Conservation (phyloP, 768 basidiomycete genomes). For the Solioccasus polychromus region DNA sequence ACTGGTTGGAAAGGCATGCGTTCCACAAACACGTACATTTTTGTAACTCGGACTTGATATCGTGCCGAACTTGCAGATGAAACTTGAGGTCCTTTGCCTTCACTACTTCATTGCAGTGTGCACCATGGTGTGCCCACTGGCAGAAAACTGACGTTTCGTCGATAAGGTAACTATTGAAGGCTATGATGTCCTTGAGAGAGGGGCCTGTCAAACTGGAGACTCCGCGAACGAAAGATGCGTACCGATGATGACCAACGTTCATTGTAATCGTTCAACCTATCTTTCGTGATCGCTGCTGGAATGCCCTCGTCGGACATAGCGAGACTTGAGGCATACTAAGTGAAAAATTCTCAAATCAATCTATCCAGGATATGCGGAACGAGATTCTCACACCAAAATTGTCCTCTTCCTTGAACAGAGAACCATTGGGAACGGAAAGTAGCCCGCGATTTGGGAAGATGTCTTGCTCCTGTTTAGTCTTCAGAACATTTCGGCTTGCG, state of each 20-base stretch:
- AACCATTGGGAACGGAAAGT: no score
- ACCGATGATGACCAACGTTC: constrained; percentile 2
- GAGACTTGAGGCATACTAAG: no score
- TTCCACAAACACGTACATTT: constrained; percentile 10
- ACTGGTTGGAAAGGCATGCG: background rate
- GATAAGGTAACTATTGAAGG: constrained; percentile 1
- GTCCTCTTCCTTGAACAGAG: background rate
- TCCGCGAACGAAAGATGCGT: background rate
- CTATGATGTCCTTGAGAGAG: constrained; percentile 2
- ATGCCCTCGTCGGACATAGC: background rate
- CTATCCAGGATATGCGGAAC: no score
- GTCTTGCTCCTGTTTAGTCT: background rate
- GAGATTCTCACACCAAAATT: background rate
- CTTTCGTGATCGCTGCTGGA: background rate
- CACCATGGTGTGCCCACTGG: background rate
- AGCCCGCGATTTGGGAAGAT: no score
- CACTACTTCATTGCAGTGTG: background rate
- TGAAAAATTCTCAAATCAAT: no score
- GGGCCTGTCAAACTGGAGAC: background rate
- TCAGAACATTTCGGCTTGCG: background rate
- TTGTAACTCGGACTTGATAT: background rate
- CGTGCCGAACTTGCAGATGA: constrained; percentile 8
- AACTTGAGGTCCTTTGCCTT: background rate
- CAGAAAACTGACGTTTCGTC: constrained; percentile 1
- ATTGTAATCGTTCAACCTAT: background rate